These are phyloP conservation scores for Neurospora sp. DNA, from an alignment of 495 filamentous ascomycete species.

Conservation along the genomic window DNA sequence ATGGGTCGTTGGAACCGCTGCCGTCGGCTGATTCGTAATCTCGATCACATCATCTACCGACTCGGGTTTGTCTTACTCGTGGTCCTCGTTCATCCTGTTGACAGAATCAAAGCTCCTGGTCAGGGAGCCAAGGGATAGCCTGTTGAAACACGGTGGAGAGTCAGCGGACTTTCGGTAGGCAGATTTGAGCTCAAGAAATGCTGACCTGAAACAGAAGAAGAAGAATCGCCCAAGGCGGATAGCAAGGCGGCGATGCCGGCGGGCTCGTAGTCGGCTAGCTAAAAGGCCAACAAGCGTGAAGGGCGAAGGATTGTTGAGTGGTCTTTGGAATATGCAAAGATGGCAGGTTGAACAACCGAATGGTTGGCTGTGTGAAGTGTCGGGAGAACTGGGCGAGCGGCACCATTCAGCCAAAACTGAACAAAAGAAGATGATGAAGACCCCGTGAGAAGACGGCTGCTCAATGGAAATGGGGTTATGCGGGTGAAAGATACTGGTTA, in stretches of 20 bases:
- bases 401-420: too few relatives aligned
- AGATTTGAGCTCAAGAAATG: neutral
- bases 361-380: too few relatives aligned
- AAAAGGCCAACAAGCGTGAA: neutral
- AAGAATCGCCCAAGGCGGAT: neutral
- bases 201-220: neutral
- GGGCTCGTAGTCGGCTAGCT: neutral
- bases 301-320: neutral
- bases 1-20: neutral
- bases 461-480: too few relatives aligned
- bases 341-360: neutral
- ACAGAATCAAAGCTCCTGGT: neutral
- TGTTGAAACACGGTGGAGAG: neutral
- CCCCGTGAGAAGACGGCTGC: too few relatives aligned
- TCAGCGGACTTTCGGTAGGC: neutral
- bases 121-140: neutral
- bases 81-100: neutral
- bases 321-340: neutral
- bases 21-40: neutral
- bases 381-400: too few relatives aligned
- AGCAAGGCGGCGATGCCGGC: neutral
- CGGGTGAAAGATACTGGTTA: too few relatives aligned
- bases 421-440: too few relatives aligned
- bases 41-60: rapidly evolving
- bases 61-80: neutral